phyloP scores from a whole-genome alignment of 352 stramenopile genomes.

The Phytophthora litchii region DNA sequence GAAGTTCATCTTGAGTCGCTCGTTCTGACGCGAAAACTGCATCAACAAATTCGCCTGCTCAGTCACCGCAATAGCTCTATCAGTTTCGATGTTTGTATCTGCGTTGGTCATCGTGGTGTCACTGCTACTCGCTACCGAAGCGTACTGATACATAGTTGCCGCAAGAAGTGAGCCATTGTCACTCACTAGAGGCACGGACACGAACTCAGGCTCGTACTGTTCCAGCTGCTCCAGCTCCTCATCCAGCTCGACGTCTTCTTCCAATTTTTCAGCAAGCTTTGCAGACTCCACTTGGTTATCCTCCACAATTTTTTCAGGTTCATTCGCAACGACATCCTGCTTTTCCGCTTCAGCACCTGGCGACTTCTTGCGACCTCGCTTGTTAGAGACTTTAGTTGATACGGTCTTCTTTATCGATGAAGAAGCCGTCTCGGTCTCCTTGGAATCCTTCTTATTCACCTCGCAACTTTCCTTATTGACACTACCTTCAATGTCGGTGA shows the following conservation, averaged over 20 bases:
- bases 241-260: conserved; percentile 33
- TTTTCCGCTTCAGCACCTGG: conserved; percentile 5
- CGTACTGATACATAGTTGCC: conserved; percentile 54
- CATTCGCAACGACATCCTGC: neutral
- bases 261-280: neutral
- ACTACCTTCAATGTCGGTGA: conserved; percentile 25
- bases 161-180: conserved; percentile 47
- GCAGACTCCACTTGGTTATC: conserved; percentile 17
- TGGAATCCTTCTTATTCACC: neutral
- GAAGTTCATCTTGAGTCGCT: conserved; percentile 58
- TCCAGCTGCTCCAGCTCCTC: conserved; percentile 47
- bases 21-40: conserved; percentile 57
- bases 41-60: conserved; percentile 50
- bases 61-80: conserved; percentile 14
- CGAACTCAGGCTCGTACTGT: conserved; percentile 47
- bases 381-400: conserved; percentile 5
- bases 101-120: conserved; percentile 5
- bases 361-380: conserved; percentile 30
- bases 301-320: conserved; percentile 2
- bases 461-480: conserved; percentile 12
- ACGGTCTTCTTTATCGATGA: conserved; percentile 9
- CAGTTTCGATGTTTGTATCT: conserved; percentile 16
- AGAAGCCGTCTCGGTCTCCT: neutral
- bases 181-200: conserved; percentile 41
- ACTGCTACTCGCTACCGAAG: neutral